phyloP scores from a whole-genome alignment of 2,329 filamentous ascomycete species.

The Nothophoma quercina region DNA sequence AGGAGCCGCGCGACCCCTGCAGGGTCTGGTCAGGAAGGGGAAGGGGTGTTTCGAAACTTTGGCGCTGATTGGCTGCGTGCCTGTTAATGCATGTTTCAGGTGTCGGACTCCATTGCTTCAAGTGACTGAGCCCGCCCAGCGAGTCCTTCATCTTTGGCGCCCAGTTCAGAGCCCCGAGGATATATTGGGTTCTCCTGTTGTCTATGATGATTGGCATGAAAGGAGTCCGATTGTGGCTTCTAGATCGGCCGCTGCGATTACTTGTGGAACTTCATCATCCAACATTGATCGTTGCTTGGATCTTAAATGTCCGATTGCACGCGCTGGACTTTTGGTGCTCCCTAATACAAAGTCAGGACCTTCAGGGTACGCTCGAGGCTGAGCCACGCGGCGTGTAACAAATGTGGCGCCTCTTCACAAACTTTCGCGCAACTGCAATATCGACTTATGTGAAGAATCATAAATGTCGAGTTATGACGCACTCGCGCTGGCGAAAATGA shows the following conservation, averaged over 20 bases:
- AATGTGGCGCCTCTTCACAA: neutral
- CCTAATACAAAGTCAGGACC: neutral
- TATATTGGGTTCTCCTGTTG: conserved; percentile 2
- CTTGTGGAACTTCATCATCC: neutral
- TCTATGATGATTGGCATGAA: conserved; percentile 7
- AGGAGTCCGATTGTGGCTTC: neutral
- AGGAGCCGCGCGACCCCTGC: conserved; percentile 15
- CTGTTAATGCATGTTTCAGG: conserved; percentile 30
- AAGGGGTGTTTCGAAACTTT: conserved; percentile 9
- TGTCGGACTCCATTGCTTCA: conserved; percentile 16
- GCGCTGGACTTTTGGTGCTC: conserved; percentile 2
- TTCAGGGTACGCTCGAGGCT: neutral
- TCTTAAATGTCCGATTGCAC: conserved; percentile 1
- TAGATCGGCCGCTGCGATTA: conserved; percentile 1
- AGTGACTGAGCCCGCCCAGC: conserved; percentile 16
- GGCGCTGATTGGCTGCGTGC: conserved; percentile 3
- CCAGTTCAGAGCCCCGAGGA: conserved; percentile 5
- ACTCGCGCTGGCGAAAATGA: neutral
- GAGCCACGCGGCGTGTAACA: neutral
- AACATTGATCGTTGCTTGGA: neutral
- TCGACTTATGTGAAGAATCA: neutral
- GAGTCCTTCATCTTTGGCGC: conserved; percentile 22
- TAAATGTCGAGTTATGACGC: conserved; percentile 5
- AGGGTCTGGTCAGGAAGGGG: neutral
- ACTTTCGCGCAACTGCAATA: conserved; percentile 8